phyloP scores from a whole-genome alignment of 495 filamentous ascomycete genomes.

The Penicillium daleae region DNA sequence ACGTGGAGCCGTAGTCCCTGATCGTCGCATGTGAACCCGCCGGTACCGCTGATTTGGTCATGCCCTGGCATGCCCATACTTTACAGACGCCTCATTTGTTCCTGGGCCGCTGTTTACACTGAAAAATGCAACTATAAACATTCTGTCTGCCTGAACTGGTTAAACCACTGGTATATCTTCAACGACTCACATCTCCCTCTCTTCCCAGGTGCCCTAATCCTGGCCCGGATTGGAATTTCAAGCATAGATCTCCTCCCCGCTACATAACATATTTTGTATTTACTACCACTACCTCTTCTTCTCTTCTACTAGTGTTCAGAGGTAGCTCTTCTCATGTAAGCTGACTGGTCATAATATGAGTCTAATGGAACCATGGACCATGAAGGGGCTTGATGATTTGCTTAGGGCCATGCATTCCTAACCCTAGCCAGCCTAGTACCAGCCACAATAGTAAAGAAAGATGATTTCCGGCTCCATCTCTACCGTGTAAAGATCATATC shows the following conservation, averaged over 20 bases:
- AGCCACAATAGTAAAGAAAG: background rate
- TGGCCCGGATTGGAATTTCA: background rate
- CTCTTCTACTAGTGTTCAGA: background rate
- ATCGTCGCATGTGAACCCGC: conserved; percentile 20
- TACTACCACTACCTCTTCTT: background rate
- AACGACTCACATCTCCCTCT: conserved; percentile 3
- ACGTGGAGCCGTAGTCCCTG: conserved; percentile 19
- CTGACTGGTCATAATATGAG: background rate
- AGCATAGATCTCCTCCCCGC: background rate
- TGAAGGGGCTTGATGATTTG: background rate
- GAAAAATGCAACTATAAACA: background rate
- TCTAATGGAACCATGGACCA: background rate
- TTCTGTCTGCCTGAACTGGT: background rate
- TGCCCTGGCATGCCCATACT: background rate
- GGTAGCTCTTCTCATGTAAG: background rate
- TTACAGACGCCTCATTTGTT: background rate
- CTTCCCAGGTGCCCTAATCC: background rate
- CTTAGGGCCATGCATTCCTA: background rate
- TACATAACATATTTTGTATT: background rate
- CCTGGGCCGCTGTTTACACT: background rate
- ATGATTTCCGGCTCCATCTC: background rate
- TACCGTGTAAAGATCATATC: background rate
- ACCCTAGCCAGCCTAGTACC: background rate
- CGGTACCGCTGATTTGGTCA: conserved; percentile 22
- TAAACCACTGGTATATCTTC: background rate